These are phyloP conservation scores for Akanthomyces uredinophilus DNA, from an alignment of 2,329 filamentous ascomycete genomes.

Conservation along the genomic window DNA sequence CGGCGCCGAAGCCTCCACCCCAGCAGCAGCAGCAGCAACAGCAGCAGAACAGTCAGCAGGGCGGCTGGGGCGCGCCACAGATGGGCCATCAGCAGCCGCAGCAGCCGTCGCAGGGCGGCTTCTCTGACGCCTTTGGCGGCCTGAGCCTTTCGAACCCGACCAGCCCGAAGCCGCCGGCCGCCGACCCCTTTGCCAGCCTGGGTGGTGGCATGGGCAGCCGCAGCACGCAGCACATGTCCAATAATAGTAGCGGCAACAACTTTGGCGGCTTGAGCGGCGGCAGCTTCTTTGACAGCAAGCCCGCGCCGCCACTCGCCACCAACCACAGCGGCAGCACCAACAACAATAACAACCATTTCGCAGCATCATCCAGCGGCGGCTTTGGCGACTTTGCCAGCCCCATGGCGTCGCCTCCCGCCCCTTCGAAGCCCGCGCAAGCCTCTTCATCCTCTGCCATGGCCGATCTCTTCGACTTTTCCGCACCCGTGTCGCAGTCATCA, in stretches of 20 bases:
- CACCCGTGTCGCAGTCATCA: slow-evolving; percentile 43
- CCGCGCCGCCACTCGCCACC: slow-evolving; percentile 34
- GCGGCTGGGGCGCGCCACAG: slow-evolving; percentile 59
- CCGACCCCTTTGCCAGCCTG: slow-evolving; percentile 59
- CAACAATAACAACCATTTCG: background rate
- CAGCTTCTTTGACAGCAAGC: slow-evolving; percentile 74
- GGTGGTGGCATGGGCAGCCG: slow-evolving; percentile 33
- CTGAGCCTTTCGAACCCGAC: slow-evolving; percentile 40
- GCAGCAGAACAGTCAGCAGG: slow-evolving; percentile 51
- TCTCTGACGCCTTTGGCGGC: slow-evolving; percentile 68
- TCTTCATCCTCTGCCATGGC: slow-evolving; percentile 58
- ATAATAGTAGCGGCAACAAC: slow-evolving; percentile 35
- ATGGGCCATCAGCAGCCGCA: slow-evolving; percentile 28
- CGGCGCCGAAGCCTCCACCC: slow-evolving; percentile 70
- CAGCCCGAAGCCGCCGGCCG: slow-evolving; percentile 37
- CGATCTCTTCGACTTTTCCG: slow-evolving; percentile 76
- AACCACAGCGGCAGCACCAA: background rate
- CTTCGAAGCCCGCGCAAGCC: slow-evolving; percentile 36
- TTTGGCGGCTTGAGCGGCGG: slow-evolving; percentile 62
- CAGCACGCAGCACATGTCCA: slow-evolving; percentile 31
- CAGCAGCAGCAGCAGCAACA: slow-evolving; percentile 43
- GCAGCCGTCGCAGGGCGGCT: slow-evolving; percentile 23
- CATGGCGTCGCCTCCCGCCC: slow-evolving; percentile 36
- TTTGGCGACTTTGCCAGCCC: slow-evolving; percentile 65
- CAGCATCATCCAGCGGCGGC: slow-evolving; percentile 42